These are phyloP conservation scores for Volvox reticuliferus DNA, from an alignment of 139 green algal species.

Conservation along the genomic window DNA sequence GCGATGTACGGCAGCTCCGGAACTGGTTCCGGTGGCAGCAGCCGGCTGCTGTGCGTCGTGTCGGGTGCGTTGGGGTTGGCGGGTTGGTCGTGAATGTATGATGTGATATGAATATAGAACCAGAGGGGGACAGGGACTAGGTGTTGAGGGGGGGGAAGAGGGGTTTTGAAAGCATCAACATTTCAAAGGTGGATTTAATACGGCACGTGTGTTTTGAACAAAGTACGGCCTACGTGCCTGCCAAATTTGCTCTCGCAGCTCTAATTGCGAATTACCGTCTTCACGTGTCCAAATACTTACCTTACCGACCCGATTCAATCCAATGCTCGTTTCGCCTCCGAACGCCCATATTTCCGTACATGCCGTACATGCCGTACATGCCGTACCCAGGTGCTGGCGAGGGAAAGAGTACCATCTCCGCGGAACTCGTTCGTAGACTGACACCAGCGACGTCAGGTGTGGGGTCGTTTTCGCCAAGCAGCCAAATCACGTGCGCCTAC, in stretches of 20 bases:
- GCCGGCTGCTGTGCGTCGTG: background rate
- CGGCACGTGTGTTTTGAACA: no score
- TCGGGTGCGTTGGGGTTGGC: background rate
- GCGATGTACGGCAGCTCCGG: background rate
- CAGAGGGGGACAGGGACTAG: background rate
- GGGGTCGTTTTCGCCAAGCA: background rate
- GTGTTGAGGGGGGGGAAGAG: no score
- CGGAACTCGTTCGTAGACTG: background rate
- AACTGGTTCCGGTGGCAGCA: background rate
- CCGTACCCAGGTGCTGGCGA: background rate
- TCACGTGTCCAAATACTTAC: no score
- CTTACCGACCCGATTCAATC: no score
- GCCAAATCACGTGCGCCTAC: constrained; percentile 13
- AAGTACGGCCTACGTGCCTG: no score
- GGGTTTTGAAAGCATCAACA: no score
- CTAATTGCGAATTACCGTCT: no score
- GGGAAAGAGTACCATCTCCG: constrained; percentile 36
- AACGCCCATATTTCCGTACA: no score
- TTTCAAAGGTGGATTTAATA: no score
- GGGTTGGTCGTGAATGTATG: background rate
- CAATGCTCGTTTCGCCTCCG: no score
- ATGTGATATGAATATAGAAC: background rate
- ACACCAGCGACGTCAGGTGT: background rate
- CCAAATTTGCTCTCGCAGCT: no score
- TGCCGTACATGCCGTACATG: no score